phyloP scores from a whole-genome alignment of 2,329 filamentous ascomycete genomes.

The Arthroderma sp. region DNA sequence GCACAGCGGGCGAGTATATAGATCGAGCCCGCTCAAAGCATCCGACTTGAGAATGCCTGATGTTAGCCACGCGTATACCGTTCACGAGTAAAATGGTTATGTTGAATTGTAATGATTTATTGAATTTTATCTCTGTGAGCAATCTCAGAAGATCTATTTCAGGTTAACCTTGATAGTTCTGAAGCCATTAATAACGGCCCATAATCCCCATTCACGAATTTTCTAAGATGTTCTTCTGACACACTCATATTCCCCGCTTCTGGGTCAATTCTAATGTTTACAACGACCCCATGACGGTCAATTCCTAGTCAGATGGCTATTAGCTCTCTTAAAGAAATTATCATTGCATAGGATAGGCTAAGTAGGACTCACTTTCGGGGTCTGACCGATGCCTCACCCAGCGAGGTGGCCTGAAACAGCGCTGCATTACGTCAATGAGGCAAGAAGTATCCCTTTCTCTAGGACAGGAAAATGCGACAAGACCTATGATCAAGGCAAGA shows the following conservation, averaged over 20 bases:
- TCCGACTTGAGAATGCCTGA: no score
- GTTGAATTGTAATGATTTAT: no score
- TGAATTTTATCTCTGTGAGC: no score
- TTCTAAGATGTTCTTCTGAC: not conserved
- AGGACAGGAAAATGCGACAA: conserved; percentile 17
- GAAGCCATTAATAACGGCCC: no score
- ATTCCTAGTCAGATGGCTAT: conserved; percentile 6
- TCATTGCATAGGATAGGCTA: not conserved
- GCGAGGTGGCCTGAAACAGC: conserved; percentile 12
- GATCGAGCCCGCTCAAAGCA: no score
- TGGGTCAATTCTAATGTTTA: conserved; percentile 10
- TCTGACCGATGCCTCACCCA: conserved; percentile 13
- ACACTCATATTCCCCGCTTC: not conserved
- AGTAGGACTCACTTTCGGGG: conserved; percentile 13
- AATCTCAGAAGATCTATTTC: no score
- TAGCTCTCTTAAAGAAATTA: not conserved
- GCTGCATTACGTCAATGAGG: conserved; percentile 4
- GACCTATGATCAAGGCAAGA: conserved; percentile 17
- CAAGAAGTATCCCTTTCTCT: not conserved
- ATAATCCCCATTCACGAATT: conserved; percentile 7
- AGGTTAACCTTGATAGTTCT: no score
- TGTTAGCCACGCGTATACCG: no score
- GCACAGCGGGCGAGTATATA: no score
- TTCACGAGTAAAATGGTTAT: no score
- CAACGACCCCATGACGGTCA: conserved; percentile 11